phyloP scores from a whole-genome alignment of 768 basidiomycete species.

The Pleurotus sapidus region DNA sequence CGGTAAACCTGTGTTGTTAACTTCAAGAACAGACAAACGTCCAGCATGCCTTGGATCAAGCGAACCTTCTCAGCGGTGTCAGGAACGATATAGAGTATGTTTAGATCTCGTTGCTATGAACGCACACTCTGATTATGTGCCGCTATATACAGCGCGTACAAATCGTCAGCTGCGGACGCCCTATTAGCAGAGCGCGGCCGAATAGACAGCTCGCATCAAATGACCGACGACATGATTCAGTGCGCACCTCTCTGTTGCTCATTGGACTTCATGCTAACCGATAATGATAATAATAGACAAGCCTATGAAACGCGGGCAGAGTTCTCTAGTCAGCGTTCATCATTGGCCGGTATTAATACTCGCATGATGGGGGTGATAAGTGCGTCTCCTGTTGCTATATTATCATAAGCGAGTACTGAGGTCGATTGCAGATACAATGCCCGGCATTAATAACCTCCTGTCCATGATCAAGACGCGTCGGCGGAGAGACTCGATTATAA shows the following conservation, averaged over 20 bases:
- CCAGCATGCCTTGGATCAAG: conserved; percentile 79
- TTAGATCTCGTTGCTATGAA: background rate
- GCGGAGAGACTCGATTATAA: conserved; percentile 83
- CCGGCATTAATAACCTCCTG: conserved; percentile 90
- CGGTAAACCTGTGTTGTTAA: background rate
- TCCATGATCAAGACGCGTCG: conserved; percentile 92
- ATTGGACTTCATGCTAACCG: conserved; percentile 2
- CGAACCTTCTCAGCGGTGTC: conserved; percentile 85
- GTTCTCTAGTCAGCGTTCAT: conserved; percentile 77
- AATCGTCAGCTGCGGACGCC: conserved; percentile 84
- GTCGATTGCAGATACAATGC: conserved; percentile 69
- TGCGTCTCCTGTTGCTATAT: conserved; percentile 32
- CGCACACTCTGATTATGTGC: background rate
- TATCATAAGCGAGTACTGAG: background rate
- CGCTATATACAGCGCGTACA: conserved; percentile 68
- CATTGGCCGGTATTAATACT: conserved; percentile 75
- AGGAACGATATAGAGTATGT: conserved; percentile 94
- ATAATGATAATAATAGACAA: conserved; percentile 46
- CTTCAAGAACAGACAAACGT: conserved; percentile 60
- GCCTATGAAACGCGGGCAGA: conserved; percentile 96
- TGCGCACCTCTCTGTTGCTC: conserved; percentile 32
- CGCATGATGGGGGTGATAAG: conserved; percentile 84
- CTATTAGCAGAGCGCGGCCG: conserved; percentile 83
- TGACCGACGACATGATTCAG: conserved; percentile 93
- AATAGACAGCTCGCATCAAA: conserved; percentile 91